Base-by-base conservation (phyloP, 768 basidiomycete species). In the Boletus insuetus region DNA sequence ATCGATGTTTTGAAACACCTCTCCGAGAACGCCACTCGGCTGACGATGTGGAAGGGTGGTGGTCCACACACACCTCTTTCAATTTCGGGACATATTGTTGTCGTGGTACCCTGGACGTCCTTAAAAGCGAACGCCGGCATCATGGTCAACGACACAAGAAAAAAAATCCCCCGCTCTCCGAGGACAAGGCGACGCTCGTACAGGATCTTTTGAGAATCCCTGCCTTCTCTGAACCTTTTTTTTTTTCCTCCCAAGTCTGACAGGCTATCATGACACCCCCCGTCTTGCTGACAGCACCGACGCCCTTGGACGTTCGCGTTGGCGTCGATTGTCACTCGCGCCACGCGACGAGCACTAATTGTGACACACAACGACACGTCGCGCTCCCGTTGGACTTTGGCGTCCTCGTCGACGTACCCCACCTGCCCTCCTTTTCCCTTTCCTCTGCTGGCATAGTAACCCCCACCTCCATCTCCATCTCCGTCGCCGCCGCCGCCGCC, bases 241-340 rank as follows among this genome's bases (percentile, higher is more conserved):
- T 32, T 29, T 19, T 11, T 19, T 9, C 5, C 9, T 17, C 24
- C 4, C 29, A 16, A 13, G 7, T 6, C 7, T 26, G 11, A 26
- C 17, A 17, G 1, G 5, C 17, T 51, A 37, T 37, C 35, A 65
- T 65, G 62, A 39, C 55, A 4, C 14, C 53, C 10, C 44, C 62
- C 10, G 14, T 51, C 51, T 17, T 62, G 17, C 44, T 61, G 32
- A 50, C 55, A 19, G 2, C 51, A 6, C 51, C 54, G 6, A 37
- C 53, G 1, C 20, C 41, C 16, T 29, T 31, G 26, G 48, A 51
- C 47, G 3, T 5, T 12, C 13, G 16, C 35, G 35, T 16, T 16
- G 16, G 35, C 35, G 26, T 26, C 26, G 26, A 29, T 29, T 29
- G 26, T 29, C 26, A 29, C 26, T 9, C 26, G 26, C 1, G 0